These are phyloP conservation scores for Penicillium ochrochloron DNA, from an alignment of 495 filamentous ascomycete genomes.

Conservation along the genomic window DNA sequence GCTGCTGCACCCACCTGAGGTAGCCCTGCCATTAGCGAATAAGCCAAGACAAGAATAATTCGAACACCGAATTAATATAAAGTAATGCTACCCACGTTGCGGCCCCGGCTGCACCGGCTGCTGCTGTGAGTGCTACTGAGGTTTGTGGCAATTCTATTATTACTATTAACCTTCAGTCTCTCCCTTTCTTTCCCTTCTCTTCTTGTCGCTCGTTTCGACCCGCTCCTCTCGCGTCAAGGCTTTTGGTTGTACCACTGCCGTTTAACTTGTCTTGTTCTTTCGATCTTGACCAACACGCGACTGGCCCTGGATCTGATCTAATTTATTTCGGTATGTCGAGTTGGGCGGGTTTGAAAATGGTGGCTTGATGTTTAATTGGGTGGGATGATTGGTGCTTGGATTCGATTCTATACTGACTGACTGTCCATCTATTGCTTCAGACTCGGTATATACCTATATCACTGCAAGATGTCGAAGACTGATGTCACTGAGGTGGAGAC, in stretches of 20 bases:
- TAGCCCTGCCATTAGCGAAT: too few relatives aligned
- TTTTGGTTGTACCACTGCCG: neutral
- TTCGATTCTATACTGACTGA: neutral
- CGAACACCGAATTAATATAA: conserved; percentile 18
- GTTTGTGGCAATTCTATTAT: neutral
- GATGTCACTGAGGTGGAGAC: conserved; percentile 23
- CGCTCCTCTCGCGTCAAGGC: conserved; percentile 1
- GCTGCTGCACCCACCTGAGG: too few relatives aligned
- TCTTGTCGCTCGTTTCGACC: conserved; percentile 14
- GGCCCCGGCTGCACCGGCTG: conserved; percentile 1
- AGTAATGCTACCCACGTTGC: conserved; percentile 15
- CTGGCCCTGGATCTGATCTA: neutral
- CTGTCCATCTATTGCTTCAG: neutral
- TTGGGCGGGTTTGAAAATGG: neutral
- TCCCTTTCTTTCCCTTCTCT: conserved; percentile 1
- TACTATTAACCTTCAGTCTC: neutral
- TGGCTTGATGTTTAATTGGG: neutral
- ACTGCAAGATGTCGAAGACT: conserved; percentile 39
- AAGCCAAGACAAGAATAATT: neutral
- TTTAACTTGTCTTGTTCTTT: conserved; percentile 8
- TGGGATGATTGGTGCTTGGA: neutral
- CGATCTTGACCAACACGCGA: conserved; percentile 3
- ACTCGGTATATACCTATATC: neutral
- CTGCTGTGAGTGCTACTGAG: neutral
- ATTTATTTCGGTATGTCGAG: neutral